Evolutionary conservation across 345 rosid genomes (phyloP), one percentile per base, ranked within the genome.

Genomic region (Draba incana): DNA sequence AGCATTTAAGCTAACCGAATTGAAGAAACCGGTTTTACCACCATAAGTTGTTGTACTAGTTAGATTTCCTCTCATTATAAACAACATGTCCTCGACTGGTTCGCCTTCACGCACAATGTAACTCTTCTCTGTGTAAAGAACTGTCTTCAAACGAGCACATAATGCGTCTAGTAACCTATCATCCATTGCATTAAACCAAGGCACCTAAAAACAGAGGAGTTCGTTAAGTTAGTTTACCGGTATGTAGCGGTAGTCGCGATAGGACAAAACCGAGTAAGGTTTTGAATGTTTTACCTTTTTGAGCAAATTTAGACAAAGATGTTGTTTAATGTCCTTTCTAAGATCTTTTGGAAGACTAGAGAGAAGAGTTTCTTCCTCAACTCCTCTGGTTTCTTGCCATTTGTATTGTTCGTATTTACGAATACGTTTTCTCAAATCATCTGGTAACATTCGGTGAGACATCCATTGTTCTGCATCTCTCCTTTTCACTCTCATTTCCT

Each of bases 311-410:
- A 76, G 49, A 45, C 79, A 76, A 70, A 76, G 79, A 64, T 76
- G 79, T 16, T 67, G 71, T 58, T 70, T 76, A 37, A 76, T 76
- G 57, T 76, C 79, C 28, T 66, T 63, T 37, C 72, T 56, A 10
- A 76, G 71, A 70, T 76, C 79, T 70, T 76, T 76, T 1, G 79
- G 79, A 43, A 76, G 79, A 44, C 53, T 62, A 30, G 69, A 73
- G 57, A 77, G 72, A 64, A 77, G 41, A 66, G 64, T 6, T 49
- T 77, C 80, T 71, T 77, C 80, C 6, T 77, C 80, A 39, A 77
- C 80, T 10, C 80, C 80, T 68, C 68, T 60, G n/a, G 77, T 77
- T 56, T 77, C 80, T 77, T 72, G 80, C 80, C 80, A 77, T 62
- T 72, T 77, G 44, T 77, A 77, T 6, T 77, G 77, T 44, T 77